Conservation (phyloP, 2,329 filamentous ascomycete genomes). For the Ceratocystis colombiana region DNA sequence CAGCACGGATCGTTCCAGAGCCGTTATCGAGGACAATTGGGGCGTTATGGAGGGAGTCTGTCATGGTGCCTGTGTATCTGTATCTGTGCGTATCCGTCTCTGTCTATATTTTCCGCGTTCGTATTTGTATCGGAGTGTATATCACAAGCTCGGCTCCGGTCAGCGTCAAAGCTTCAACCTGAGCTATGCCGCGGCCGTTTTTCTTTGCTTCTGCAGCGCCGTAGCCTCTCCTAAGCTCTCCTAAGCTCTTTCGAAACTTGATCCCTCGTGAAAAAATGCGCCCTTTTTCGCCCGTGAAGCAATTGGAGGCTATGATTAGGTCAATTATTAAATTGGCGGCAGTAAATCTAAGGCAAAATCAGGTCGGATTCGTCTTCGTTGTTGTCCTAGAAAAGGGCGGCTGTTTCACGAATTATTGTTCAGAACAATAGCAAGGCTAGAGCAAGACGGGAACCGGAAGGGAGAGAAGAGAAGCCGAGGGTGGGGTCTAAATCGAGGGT, state of each 20-base stretch:
- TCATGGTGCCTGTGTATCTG: slow-evolving; percentile 35
- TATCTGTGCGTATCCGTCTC: slow-evolving; percentile 20
- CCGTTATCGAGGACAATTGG: slow-evolving; percentile 99
- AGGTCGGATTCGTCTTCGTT: no score
- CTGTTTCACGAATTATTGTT: no score
- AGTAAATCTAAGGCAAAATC: no score
- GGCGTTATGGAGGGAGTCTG: slow-evolving; percentile 75
- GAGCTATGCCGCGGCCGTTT: neutral
- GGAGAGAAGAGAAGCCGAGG: neutral
- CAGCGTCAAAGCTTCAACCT: slow-evolving; percentile 7
- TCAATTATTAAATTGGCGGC: neutral
- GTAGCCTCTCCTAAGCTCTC: neutral
- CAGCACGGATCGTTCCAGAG: slow-evolving; percentile 91
- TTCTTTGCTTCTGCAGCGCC: neutral
- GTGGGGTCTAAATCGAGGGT: neutral
- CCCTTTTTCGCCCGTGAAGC: neutral
- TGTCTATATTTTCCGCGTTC: neutral
- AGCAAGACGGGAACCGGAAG: no score
- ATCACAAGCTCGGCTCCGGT: neutral
- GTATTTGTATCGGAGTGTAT: neutral
- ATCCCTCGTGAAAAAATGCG: no score
- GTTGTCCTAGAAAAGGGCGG: no score
- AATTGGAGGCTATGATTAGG: neutral
- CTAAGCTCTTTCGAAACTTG: no score
- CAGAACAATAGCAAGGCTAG: no score